Conservation (phyloP, 177 flowering plant genomes). For the Vitis hybrid region DNA sequence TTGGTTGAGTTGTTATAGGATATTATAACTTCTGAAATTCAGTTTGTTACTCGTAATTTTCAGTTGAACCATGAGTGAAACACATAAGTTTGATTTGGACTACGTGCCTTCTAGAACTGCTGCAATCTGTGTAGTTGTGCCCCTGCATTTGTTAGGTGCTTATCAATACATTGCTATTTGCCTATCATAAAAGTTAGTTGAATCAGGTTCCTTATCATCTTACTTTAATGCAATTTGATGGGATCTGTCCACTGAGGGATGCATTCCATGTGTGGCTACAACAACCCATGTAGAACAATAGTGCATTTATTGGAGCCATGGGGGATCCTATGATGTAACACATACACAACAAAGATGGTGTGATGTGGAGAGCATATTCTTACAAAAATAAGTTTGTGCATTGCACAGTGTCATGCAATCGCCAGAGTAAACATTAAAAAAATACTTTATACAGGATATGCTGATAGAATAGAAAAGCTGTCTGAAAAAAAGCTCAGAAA, state of each 20-base stretch:
- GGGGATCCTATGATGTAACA: too few species aligned
- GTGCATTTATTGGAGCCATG: neutral
- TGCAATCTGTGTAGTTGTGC: too few species aligned
- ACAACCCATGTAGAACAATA: neutral
- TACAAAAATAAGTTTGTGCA: neutral
- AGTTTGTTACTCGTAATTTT: neutral
- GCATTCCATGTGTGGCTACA: neutral
- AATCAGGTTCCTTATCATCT: too few species aligned
- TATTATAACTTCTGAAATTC: neutral
- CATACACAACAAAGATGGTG: neutral
- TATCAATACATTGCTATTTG: too few species aligned
- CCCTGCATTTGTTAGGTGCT: too few species aligned
- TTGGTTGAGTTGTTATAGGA: neutral
- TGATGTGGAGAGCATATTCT: neutral
- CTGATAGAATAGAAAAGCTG: neutral
- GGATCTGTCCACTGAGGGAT: too few species aligned
- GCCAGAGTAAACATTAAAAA: neutral
- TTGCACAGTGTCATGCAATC: slow-evolving; percentile 1
- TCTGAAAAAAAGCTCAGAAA: neutral
- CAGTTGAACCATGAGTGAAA: neutral
- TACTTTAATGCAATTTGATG: too few species aligned
- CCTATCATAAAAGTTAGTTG: too few species aligned
- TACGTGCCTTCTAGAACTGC: neutral
- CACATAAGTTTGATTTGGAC: neutral
- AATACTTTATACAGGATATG: neutral